Evolutionary conservation across 495 filamentous ascomycete species (phyloP), one percentile per base, ranked within the genome.

Genomic region (Massariosphaeria phaeospora): DNA sequence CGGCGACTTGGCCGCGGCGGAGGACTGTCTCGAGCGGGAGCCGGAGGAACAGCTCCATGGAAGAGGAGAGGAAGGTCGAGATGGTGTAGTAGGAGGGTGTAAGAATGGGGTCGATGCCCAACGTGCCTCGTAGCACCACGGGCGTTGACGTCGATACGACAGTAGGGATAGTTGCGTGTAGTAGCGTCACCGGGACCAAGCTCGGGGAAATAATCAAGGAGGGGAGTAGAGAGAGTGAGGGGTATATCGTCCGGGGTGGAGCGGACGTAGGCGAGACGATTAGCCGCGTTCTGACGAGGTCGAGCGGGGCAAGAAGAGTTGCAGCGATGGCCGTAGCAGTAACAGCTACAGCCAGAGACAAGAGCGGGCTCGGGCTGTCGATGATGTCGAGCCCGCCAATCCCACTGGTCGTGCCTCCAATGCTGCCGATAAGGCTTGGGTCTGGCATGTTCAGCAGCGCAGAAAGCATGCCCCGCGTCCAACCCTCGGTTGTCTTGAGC

Each of bases 21-120:
- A 96, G 78, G 9, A 96, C 86, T 2, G 93, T 96, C 65, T 98
- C 93, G 15, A 97, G 76, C 0, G 93, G 93, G 12, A 96, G 79
- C 55, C 87, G 85, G 51, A 96, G 71, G 54, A 86, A 86, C 11
- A 96, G 76, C 34, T 94, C 94, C n/a, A 80, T 75, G 1, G 79
- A 79, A 13, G 84, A 85, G 38, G 84, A 78, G 54, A 86, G 69
- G 71, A 96, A 96, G 36, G 83, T 83, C 52, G 81, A 79, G 45
- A 95, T 62, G 30, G 82, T 84, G 76, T 89, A 96, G 26, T 82
- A 74, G 23, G 79, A 81, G 0, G 93, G 91, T 6, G 88, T 85
- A n/a, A 85, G 66, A 48, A 93, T 74, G 5, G 86, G 85, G 69
- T 95, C 89, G 61, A 96, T 81, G 30, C 81, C 75, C 46, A 96